Evolutionary conservation across 139 green algal species (phyloP).

Genomic region (Edaphochlamys debaryana): DNA sequence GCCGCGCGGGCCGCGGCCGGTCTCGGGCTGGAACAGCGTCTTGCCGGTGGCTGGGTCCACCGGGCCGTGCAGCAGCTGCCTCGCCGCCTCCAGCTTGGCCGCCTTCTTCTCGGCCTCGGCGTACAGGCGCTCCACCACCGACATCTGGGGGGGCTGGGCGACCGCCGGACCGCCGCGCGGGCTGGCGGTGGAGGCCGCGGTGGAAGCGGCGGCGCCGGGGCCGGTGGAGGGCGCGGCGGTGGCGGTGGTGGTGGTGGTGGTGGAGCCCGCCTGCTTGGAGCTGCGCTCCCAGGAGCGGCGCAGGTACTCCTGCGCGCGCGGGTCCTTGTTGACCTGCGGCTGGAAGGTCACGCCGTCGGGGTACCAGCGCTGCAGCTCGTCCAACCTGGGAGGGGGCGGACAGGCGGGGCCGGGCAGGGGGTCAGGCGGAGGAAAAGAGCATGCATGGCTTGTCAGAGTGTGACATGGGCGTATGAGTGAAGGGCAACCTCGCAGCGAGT

Average conservation of each 20-base stretch:
- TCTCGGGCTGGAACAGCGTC: conserved; percentile 77
- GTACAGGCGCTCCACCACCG: conserved; percentile 65
- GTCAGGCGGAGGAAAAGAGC: background rate
- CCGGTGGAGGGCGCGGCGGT: background rate
- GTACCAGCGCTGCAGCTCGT: conserved; percentile 64
- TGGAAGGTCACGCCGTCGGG: conserved; percentile 86
- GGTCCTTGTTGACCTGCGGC: conserved; percentile 60
- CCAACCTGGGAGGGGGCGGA: conserved; percentile 30
- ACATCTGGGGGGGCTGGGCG: background rate
- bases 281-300: conserved; percentile 41
- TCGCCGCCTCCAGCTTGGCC: conserved; percentile 63
- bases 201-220: background rate
- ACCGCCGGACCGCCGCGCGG: background rate
- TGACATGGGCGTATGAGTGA: no score
- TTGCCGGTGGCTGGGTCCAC: conserved; percentile 74
- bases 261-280: background rate
- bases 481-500: background rate
- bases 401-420: no score
- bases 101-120: conserved; percentile 28
- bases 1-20: conserved; percentile 52
- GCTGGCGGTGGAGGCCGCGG: background rate
- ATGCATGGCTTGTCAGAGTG: no score
- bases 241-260: background rate
- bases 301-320: conserved; percentile 41
- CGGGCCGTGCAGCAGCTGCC: conserved; percentile 44